These are phyloP conservation scores for Peronospora tabacina DNA, from an alignment of 352 stramenopile species.

Conservation along the genomic window DNA sequence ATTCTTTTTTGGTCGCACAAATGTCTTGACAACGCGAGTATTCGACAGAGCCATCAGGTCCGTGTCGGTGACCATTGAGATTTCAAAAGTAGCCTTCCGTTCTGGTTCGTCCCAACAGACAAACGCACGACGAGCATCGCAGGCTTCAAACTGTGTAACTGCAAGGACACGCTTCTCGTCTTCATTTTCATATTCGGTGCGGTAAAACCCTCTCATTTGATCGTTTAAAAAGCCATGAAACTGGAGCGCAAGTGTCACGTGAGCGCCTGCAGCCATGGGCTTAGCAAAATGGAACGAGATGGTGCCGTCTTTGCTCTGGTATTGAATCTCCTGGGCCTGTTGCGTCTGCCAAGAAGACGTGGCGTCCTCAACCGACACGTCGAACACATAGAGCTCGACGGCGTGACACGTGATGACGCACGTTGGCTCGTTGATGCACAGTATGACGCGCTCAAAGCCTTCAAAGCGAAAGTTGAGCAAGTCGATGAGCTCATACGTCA, in stretches of 20 bases:
- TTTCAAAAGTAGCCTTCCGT: slow-evolving; percentile 92
- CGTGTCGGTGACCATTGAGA: slow-evolving; percentile 86
- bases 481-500: slow-evolving; percentile 75
- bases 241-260: slow-evolving; percentile 35
- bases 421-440: slow-evolving; percentile 52
- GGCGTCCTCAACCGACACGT: slow-evolving; percentile 50
- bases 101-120: slow-evolving; percentile 97
- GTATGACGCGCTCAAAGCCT: slow-evolving; percentile 44
- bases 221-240: slow-evolving; percentile 81
- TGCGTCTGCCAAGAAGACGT: slow-evolving; percentile 14
- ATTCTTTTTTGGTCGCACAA: slow-evolving; percentile 45
- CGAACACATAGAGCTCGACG: slow-evolving; percentile 88
- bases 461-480: slow-evolving; percentile 75
- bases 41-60: slow-evolving; percentile 92
- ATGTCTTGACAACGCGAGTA: slow-evolving; percentile 90
- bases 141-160: slow-evolving; percentile 80
- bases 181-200: slow-evolving; percentile 87
- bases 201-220: slow-evolving; percentile 96
- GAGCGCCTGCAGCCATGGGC: slow-evolving; percentile 24
- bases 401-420: slow-evolving; percentile 88
- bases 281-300: slow-evolving; percentile 55
- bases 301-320: slow-evolving; percentile 41
- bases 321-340: slow-evolving; percentile 42
- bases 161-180: slow-evolving; percentile 92
- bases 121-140: slow-evolving; percentile 91